Evolutionary conservation across 345 rosid species (phyloP), one percentile per base, ranked within the genome.

Genomic region (Adansonia digitata): DNA sequence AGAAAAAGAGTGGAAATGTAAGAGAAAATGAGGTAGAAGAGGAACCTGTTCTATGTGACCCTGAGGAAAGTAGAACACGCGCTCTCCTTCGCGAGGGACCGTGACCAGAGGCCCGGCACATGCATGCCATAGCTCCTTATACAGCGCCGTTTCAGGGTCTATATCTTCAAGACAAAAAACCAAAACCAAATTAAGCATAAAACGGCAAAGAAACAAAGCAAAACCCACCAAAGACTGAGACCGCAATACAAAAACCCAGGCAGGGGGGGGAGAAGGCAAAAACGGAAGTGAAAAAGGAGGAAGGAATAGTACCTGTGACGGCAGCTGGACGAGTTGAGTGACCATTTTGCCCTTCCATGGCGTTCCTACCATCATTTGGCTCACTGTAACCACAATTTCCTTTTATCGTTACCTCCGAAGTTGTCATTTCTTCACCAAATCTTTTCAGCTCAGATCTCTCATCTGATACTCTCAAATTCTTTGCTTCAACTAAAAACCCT

Each of bases 21-120:
- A 3, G 15, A 9, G 11, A 55, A 57, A 26, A 11, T 12, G 34
- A 29, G 31, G 15, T 2, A 65, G 8, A 78, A 20, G 34, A 2
- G 35, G 24, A 77, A 93, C 97, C 92, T 93, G 98, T 80, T 93
- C 98, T 77, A 93, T 88, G 84, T 93, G 98, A 26, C 98, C 98
- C 71, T 90, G 97, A 55, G 98, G 97, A 61, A 93, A 93, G 85
- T 93, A 93, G 74, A 81, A 93, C 59, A 93, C 94, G 31, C 83
- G 92, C 77, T 93, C 91, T 34, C 86, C 82, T 82, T 85, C 87
- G 3, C 93, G 84, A 52, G 97, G 97, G 9, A 93, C 93, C 17
- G 89, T 84, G 27, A 93, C 97, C 15, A 91, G 78, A 45, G 94
- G 94, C 78, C 98, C 98, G 4, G 98, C 98, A 79, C 98, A 93